phyloP scores from a whole-genome alignment of 2,329 filamentous ascomycete genomes.

The Cytospora leucostoma region DNA sequence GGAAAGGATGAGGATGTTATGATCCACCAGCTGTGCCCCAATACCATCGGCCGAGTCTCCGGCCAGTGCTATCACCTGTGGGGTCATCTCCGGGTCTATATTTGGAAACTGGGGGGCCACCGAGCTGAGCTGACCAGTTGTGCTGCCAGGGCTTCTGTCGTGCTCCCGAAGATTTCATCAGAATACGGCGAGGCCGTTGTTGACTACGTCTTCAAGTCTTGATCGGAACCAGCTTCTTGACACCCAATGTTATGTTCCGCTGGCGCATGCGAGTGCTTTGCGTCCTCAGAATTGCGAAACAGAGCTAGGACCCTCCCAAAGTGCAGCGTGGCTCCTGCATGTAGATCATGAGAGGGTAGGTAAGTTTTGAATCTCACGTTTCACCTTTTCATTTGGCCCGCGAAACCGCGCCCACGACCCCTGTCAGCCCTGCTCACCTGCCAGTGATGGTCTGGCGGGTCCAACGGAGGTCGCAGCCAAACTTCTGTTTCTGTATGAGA shows the following conservation, averaged over 20 bases:
- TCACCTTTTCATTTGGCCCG: slow-evolving; percentile 21
- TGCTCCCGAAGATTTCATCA: background rate
- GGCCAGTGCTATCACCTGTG: background rate
- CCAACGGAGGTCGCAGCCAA: slow-evolving; percentile 20
- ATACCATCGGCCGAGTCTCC: background rate
- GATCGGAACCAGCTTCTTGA: background rate
- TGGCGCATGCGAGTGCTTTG: background rate
- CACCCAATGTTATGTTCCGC: background rate
- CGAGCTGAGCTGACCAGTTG: background rate
- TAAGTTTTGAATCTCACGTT: slow-evolving; percentile 19
- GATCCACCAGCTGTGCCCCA: background rate
- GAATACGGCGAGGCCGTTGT: background rate
- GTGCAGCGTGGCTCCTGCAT: background rate
- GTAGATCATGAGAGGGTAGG: slow-evolving; percentile 13
- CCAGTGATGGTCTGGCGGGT: slow-evolving; percentile 16
- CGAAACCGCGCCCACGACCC: slow-evolving; percentile 17
- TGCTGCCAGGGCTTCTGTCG: background rate
- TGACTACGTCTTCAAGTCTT: background rate
- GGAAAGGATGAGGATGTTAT: background rate
- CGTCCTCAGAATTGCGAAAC: background rate
- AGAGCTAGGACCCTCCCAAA: slow-evolving; percentile 15
- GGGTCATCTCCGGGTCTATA: background rate
- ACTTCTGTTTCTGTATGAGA: slow-evolving; percentile 15
- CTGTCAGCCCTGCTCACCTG: slow-evolving; percentile 22
- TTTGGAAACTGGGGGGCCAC: background rate